Conservation (phyloP, 768 basidiomycete species). For the Harrya chromipes region DNA sequence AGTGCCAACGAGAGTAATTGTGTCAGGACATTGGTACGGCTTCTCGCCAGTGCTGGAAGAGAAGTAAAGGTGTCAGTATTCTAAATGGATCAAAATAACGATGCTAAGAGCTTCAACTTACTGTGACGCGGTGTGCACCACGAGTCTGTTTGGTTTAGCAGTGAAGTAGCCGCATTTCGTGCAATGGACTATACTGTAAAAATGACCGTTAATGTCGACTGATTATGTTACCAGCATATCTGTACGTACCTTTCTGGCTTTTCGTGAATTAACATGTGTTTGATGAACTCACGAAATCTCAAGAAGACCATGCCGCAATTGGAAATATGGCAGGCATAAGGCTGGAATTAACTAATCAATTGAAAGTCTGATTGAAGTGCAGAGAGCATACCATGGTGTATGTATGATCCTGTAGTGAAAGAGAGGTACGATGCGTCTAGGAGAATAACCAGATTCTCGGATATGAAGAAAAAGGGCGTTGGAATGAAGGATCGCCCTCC, state of each 20-base stretch:
- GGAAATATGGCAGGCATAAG: conserved; percentile 8
- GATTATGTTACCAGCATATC: not conserved
- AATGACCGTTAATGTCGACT: not conserved
- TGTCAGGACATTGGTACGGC: conserved; percentile 14
- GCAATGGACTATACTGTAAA: conserved; percentile 19
- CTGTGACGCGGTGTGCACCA: conserved; percentile 22
- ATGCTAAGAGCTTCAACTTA: not conserved
- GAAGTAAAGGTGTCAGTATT: not conserved
- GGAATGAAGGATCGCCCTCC: not conserved
- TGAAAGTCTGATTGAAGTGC: not conserved
- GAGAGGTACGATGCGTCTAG: not conserved
- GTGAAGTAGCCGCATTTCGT: conserved; percentile 17
- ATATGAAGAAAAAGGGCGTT: not conserved
- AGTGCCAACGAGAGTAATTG: not conserved
- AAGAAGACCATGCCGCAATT: conserved; percentile 14
- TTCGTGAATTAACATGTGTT: conserved; percentile 20
- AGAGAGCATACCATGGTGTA: conserved; percentile 13
- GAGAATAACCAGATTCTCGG: conserved; percentile 23
- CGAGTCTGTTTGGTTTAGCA: conserved; percentile 18
- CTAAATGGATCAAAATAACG: not conserved
- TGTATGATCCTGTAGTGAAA: not conserved
- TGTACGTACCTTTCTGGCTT: conserved; percentile 7
- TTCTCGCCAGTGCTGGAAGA: conserved; percentile 23
- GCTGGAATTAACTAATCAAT: conserved; percentile 7
- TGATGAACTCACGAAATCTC: conserved; percentile 18